Conservation (phyloP, 306 rosid genomes). For the Betula pendula region DNA sequence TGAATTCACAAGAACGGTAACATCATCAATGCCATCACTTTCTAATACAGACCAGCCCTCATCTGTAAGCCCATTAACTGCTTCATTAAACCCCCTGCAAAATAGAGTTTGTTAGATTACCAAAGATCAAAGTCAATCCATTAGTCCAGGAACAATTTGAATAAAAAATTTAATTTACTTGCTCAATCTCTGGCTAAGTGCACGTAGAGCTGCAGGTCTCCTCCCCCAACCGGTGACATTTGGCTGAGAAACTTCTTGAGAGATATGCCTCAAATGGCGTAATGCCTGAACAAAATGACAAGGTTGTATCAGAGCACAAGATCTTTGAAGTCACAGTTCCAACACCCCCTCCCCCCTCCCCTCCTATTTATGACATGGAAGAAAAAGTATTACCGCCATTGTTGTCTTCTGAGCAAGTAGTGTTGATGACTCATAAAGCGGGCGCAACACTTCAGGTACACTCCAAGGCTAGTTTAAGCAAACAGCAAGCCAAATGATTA, state of each 20-base stretch:
- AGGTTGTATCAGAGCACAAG: slow-evolving; percentile 17
- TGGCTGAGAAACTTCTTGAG: slow-evolving; percentile 97
- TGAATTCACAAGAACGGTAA: slow-evolving; percentile 86
- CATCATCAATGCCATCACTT: slow-evolving; percentile 93
- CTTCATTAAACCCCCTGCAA: slow-evolving; percentile 95
- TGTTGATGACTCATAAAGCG: slow-evolving; percentile 86
- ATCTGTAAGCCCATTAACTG: slow-evolving; percentile 86
- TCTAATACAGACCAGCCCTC: slow-evolving; percentile 98
- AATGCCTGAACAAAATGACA: slow-evolving; percentile 62
- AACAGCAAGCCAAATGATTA: slow-evolving; percentile 23
- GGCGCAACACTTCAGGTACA: slow-evolving; percentile 96
- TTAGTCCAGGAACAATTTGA: slow-evolving; percentile 1
- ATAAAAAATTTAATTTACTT: slow-evolving; percentile 46
- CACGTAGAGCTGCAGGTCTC: slow-evolving; percentile 88
- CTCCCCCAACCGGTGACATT: slow-evolving; percentile 90
- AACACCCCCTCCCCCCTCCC: too few relatives aligned
- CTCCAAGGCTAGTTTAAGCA: slow-evolving; percentile 80
- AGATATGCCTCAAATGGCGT: slow-evolving; percentile 89
- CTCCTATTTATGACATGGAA: not conserved
- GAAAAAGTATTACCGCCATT: slow-evolving; percentile 69
- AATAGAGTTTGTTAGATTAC: slow-evolving; percentile 10
- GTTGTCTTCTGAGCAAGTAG: slow-evolving; percentile 92
- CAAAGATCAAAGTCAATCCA: not conserved
- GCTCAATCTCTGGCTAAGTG: slow-evolving; percentile 86
- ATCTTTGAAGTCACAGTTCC: not conserved